Evolutionary conservation across 1,284 basidiomycete genomes (phyloP), one percentile per base, ranked within the genome.

Genomic region (Athelia sp.): DNA sequence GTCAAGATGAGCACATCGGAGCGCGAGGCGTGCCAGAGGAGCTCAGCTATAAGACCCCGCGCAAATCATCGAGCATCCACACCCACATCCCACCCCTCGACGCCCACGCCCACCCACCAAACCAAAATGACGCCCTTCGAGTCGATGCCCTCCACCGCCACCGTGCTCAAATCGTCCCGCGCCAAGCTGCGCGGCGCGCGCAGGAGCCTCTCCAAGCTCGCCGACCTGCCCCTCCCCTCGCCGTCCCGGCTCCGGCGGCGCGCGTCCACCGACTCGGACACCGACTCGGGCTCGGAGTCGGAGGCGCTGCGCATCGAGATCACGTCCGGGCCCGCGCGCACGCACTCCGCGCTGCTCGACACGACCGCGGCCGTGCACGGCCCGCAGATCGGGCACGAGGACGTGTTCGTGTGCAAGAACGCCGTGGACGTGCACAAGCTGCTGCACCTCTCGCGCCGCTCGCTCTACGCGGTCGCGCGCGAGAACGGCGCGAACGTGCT

Each of bases 401-500:
- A 70, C 18, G 54, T 61, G 46, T 67, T 67, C 38, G 43, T 64
- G 22, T 70, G 68, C 55, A 58, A 63, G 46, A 67, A 66, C 17
- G 66, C 67, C 23, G 68, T 67, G 34, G 67, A 67, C 45, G 58
- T 66, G 14, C 23, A 56, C 38, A 63, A 67, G 52, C 58, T 67
- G 13, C 64, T 67, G 10, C 46, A 65, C 45, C 47, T 70, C 22
- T 65, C 66, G 23, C 64, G 68, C 40, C 63, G 63, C 47, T 55
- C 59, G 13, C 47, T 67, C 8, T 69, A 66, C 48, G 58, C 58
- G 43, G 23, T 54, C 19, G 68, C 68, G n/a, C 63, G 54, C 45
- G 55, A 51, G 35, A 64, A 67, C 61, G 66, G 66, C 4, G 69
- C 65, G 6, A 70, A 69, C 38, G 62, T 69, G 38, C 54, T 67